Evolutionary conservation across 495 filamentous ascomycete genomes (phyloP).

Genomic region (Lophiotrema nucula): DNA sequence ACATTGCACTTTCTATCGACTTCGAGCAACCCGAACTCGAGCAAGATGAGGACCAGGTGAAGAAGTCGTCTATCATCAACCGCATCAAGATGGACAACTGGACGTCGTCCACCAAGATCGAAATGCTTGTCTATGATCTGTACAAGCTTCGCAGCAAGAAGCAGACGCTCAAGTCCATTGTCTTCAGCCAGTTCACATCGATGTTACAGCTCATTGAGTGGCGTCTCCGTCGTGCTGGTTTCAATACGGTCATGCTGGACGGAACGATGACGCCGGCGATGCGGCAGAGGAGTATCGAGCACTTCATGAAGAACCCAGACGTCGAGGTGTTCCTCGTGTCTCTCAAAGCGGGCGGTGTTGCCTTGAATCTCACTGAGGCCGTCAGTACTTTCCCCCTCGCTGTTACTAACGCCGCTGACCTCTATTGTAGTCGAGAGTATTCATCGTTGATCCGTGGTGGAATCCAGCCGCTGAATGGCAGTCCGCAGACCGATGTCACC

Average conservation of each 20-base stretch:
- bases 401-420: no score
- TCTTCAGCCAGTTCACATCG: slow-evolving; percentile 70
- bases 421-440: no score
- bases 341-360: slow-evolving; percentile 92
- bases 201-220: slow-evolving; percentile 86
- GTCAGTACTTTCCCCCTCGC: no score
- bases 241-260: slow-evolving; percentile 96
- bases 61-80: slow-evolving; percentile 95
- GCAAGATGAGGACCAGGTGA: slow-evolving; percentile 76
- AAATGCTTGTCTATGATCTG: slow-evolving; percentile 89
- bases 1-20: slow-evolving; percentile 85
- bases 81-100: slow-evolving; percentile 96
- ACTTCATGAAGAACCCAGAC: slow-evolving; percentile 91
- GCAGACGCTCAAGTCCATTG: slow-evolving; percentile 83
- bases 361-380: slow-evolving; percentile 91
- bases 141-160: slow-evolving; percentile 86
- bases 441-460: slow-evolving; percentile 97
- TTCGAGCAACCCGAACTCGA: slow-evolving; percentile 91
- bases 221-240: slow-evolving; percentile 89
- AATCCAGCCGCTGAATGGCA: slow-evolving; percentile 98
- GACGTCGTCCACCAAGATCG: slow-evolving; percentile 97
- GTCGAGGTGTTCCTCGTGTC: slow-evolving; percentile 95
- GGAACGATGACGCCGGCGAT: slow-evolving; percentile 93
- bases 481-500: slow-evolving; percentile 91
- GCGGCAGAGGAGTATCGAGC: slow-evolving; percentile 83